phyloP scores from a whole-genome alignment of 1,284 basidiomycete species.

The Phaffia rhodozyma region DNA sequence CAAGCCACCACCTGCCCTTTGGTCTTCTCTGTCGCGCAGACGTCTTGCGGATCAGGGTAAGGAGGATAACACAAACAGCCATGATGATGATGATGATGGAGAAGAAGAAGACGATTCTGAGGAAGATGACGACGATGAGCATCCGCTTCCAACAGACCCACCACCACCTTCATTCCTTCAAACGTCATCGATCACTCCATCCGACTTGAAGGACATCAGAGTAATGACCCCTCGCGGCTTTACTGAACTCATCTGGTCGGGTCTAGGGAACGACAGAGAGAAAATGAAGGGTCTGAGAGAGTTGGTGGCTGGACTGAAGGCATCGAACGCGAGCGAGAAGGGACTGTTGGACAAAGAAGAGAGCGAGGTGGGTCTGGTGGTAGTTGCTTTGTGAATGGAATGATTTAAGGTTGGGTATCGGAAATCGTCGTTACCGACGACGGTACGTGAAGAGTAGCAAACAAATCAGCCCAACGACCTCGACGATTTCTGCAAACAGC shows the following conservation, averaged over 20 bases:
- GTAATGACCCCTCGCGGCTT: background rate
- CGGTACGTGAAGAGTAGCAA: no score
- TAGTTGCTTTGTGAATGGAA: no score
- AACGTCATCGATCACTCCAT: conserved; percentile 19
- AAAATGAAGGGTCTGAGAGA: background rate
- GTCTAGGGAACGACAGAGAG: background rate
- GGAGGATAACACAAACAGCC: background rate
- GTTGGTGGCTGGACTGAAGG: conserved; percentile 11
- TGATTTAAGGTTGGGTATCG: no score
- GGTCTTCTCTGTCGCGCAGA: conserved; percentile 19
- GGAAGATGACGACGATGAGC: conserved; percentile 18
- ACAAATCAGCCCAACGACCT: no score
- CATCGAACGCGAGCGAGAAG: background rate
- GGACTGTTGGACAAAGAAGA: background rate
- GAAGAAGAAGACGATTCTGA: conserved; percentile 7
- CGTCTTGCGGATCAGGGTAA: background rate
- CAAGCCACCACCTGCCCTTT: conserved; percentile 20
- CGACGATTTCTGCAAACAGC: no score
- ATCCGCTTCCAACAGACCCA: conserved; percentile 24
- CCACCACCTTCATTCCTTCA: conserved; percentile 31
- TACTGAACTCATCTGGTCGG: background rate
- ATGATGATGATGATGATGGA: conserved; percentile 2
- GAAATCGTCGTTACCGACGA: no score
- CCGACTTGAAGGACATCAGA: background rate
- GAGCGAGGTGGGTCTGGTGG: background rate